A percentile compares a stretch with the other conserved stretches of the same genome.
Conservation (phyloP, 1,139 yeast genomes). For the Barnettozyma hawaiiensis region DNA sequence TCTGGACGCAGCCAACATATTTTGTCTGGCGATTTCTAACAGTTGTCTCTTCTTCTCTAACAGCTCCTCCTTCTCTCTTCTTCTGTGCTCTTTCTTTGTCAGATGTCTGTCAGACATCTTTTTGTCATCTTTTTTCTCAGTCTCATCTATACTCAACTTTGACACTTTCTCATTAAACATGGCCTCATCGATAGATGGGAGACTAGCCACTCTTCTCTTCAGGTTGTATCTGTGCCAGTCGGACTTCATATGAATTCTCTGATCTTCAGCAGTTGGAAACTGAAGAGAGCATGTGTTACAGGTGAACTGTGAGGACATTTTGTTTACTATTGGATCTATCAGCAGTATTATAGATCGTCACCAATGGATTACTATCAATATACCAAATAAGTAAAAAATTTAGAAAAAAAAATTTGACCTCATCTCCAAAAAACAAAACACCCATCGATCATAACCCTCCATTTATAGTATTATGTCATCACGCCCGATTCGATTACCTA, state of each 20-base stretch:
- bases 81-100: constrained; percentile 59
- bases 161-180: constrained; percentile 72
- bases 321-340: too few relatives aligned
- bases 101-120: constrained; percentile 44
- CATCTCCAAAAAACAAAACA: not conserved
- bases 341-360: too few relatives aligned
- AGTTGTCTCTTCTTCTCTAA: constrained; percentile 57
- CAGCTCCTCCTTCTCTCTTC: constrained; percentile 58
- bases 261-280: constrained; percentile 73
- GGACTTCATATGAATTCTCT: constrained; percentile 85
- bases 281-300: constrained; percentile 85
- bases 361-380: too few relatives aligned
- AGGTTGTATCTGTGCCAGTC: constrained; percentile 91
- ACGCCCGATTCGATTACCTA: not conserved
- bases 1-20: constrained; percentile 34
- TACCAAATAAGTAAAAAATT: too few relatives aligned
- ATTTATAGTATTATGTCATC: not conserved
- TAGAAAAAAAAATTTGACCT: constrained; percentile 1
- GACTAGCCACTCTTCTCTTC: constrained; percentile 84
- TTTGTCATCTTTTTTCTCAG: constrained; percentile 29
- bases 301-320: constrained; percentile 45
- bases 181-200: constrained; percentile 75
- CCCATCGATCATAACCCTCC: not conserved
- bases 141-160: constrained; percentile 33
- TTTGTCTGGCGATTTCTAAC: constrained; percentile 54